These are phyloP conservation scores for Pseudogymnoascus sp. DNA, from an alignment of 2,329 filamentous ascomycete species.

Conservation along the genomic window DNA sequence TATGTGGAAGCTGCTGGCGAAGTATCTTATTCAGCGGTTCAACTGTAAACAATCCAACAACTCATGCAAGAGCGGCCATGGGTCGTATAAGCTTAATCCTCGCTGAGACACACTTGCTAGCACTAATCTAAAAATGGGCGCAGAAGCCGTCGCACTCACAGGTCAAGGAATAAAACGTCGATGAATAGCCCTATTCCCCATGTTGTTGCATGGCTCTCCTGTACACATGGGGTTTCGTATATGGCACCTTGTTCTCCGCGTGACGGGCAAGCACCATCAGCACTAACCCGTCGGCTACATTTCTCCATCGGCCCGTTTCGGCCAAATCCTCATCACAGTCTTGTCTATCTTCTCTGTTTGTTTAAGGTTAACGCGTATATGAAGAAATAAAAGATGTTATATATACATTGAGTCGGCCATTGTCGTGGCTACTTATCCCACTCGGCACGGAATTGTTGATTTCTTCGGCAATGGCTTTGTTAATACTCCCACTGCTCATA, in stretches of 20 bases:
- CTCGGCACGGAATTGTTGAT: background rate
- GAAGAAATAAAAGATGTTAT: background rate
- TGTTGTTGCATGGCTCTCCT: background rate
- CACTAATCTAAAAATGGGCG: background rate
- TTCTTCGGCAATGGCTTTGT: background rate
- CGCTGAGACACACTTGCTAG: background rate
- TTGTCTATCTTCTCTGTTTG: background rate
- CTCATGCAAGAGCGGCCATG: background rate
- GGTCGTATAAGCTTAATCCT: background rate
- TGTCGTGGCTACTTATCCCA: background rate
- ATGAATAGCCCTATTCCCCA: background rate
- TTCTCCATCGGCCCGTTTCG: background rate
- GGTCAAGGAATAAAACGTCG: background rate
- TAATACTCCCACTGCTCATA: background rate
- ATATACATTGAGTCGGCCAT: background rate
- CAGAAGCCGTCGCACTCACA: background rate
- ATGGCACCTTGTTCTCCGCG: background rate
- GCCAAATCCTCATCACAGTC: background rate
- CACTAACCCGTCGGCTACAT: background rate
- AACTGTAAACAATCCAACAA: background rate
- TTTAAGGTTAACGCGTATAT: background rate
- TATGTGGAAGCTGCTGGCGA: background rate
- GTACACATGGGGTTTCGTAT: background rate
- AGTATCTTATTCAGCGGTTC: background rate
- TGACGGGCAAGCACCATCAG: background rate